A percentile compares a stretch with the other conserved stretches of the same genome.
Conservation (phyloP, 1,284 basidiomycete genomes). For the Xerocomus amazonicus region DNA sequence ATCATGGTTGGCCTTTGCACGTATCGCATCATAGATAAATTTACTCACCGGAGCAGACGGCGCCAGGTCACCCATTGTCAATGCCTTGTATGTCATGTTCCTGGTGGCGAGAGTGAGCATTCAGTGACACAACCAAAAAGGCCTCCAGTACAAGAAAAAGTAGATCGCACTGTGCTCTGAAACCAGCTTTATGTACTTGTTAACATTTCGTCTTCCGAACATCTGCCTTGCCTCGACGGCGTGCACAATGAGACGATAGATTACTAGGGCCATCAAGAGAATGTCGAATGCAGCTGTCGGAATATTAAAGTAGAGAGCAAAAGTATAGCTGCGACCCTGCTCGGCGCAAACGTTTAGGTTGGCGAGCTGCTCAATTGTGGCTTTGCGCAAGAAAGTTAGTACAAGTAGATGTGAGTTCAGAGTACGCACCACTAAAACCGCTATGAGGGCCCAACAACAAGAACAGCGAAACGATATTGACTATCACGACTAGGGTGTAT, state of each 20-base stretch:
- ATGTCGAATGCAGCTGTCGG: slow-evolving; percentile 2
- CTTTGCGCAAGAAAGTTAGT: too few species aligned
- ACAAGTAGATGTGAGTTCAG: too few species aligned
- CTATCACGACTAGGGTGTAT: not conserved
- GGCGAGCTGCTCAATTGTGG: too few species aligned
- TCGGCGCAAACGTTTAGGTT: not conserved
- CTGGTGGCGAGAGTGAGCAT: not conserved
- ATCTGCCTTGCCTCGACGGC: slow-evolving; percentile 1
- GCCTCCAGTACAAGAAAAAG: slow-evolving; percentile 10
- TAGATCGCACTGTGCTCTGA: slow-evolving; percentile 10
- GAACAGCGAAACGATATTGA: not conserved
- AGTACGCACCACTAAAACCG: slow-evolving; percentile 1
- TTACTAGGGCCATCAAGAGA: slow-evolving; percentile 7
- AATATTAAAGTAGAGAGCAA: slow-evolving; percentile 2
- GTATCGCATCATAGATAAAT: not conserved
- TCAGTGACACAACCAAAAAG: not conserved
- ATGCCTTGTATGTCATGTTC: not conserved
- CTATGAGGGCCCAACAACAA: slow-evolving; percentile 3
- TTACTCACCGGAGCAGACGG: slow-evolving; percentile 1
- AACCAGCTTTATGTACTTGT: slow-evolving; percentile 10
- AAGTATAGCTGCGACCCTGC: not conserved
- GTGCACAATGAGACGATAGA: slow-evolving; percentile 7
- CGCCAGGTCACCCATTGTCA: not conserved
- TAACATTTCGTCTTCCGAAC: slow-evolving; percentile 4
- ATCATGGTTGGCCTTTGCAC: not conserved